Base-by-base conservation (phyloP, 108 stramenopile genomes). In the Epithemia pelagica region DNA sequence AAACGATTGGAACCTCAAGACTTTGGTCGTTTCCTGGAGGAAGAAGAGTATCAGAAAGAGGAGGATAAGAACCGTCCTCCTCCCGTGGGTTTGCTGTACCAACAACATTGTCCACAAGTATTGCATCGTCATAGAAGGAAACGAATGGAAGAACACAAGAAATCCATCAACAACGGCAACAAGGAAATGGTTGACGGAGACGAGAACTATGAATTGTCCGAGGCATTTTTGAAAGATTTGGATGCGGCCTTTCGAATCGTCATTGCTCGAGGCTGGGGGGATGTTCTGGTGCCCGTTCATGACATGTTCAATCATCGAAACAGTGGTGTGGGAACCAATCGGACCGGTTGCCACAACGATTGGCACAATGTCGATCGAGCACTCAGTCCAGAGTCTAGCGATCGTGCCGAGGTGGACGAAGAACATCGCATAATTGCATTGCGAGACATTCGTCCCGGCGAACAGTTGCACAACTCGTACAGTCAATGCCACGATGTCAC, bases 401-500 rank as follows among this genome's bases (percentile, higher is more conserved):
- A 23, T 25, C 37, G 37, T 15, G 37, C 37, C 37, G 10, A 46
- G 15, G 37, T 46, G 10, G 63, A 65, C 24, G 75, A 71, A 29
- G 57, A 71, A 22, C 54, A 73, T 18, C 32, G 65, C 2, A 66
- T 79, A 21, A 54, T 54, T 15, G 71, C 81, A 5, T 68, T 65
- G n/a, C 67, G 67, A 18, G 72, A 72, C 53, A 87, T 90, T 52
- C 31, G 65, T 22, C 61, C 73, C 2, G 86, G 86, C 29, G 85
- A 86, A 53, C 67, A 92, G 67, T 63, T 92, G 20, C 85, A 78
- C 52, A 70, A 54, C n/a, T 77, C 86, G 26, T 90, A 89, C 74
- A 90, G 88, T 58, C 80, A 72, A 70, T 66, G 54, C 27, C 22
- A 23, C 27, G 65, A 55, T 25, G 28, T 23, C 7, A 46, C 37